Base-by-base conservation (phyloP, 1,139 yeast species). In the Kodamaea derodonti region DNA sequence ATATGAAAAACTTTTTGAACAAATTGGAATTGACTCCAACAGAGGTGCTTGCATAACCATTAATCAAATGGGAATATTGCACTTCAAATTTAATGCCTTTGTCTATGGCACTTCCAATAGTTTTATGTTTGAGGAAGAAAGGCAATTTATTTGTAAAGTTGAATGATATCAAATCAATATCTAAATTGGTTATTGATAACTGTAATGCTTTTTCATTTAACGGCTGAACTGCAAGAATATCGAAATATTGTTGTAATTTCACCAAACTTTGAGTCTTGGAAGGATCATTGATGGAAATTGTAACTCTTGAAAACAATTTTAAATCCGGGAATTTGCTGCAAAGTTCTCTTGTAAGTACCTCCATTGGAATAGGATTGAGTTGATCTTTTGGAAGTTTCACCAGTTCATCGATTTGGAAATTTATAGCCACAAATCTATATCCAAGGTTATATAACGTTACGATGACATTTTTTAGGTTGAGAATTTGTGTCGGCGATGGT, bases 11-110 rank as follows among this genome's bases (percentile, higher is more conserved):
- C 37, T 76, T 68, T 36, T 90, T 66, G 24, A 66, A 56, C 26
- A 58, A 37, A 22, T 56, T 58, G 15, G 53, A 56, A 28, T 37
- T 45, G 33, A 52, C 42, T 15, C 45, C 49, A 4, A 42, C 51
- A 26, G 42, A 45, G 4, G 52, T 41, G 29, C 54, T 38, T 5
- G 49, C 50, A 51, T 57, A 50, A 5, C 73, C 68, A 5, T 64
- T 52, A 17, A 76, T 60, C 23, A 81, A 62, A 30, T 77, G 66
- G 12, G 77, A 65, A 56, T 92, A 92, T 36, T 79, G 72, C 11
- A 92, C 72, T 55, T 92, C 98, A 46, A 92, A 75, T 46, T 79
- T 79, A 31, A 88, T 74, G 1, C 98, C 98, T 38, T 84, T 75
- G 14, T 82, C 83, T 13, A 85, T 71, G 1, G 95, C 97, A 31